A percentile compares a stretch with the other conserved stretches of the same genome.
phyloP scores from a whole-genome alignment of 768 basidiomycete species.

The Lactarius pseudohatsudake region DNA sequence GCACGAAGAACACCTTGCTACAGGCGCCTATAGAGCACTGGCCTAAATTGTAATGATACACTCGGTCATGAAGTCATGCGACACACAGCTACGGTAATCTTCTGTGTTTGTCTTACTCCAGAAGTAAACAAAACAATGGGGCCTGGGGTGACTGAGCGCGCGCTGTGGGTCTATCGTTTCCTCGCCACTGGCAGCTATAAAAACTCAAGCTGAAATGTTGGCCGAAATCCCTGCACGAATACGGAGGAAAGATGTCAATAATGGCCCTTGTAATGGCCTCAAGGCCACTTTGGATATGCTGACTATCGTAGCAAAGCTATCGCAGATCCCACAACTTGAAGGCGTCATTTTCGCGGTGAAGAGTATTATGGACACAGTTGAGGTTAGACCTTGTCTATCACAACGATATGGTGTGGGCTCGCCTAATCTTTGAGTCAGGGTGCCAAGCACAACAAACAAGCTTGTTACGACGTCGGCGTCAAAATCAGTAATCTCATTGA shows the following conservation, averaged over 20 bases:
- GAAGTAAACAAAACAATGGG: no score
- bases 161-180: no score
- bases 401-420: not conserved
- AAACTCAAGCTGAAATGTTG: not conserved
- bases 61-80: no score
- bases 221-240: constrained; percentile 4
- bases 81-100: no score
- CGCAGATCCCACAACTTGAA: constrained; percentile 13
- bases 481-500: constrained; percentile 21
- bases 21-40: no score
- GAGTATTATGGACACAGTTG: constrained; percentile 19
- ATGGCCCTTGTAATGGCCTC: no score
- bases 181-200: no score
- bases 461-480: constrained; percentile 20
- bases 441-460: constrained; percentile 27
- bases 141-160: no score
- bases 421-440: constrained; percentile 8
- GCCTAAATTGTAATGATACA: no score
- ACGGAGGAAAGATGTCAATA: constrained; percentile 13
- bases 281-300: constrained; percentile 10
- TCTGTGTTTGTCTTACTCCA: no score
- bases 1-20: no score
- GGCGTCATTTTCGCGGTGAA: constrained; percentile 14
- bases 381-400: constrained; percentile 1
- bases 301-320: not conserved